phyloP scores from a whole-genome alignment of 2,329 filamentous ascomycete genomes.

The Didymella arachidicola region DNA sequence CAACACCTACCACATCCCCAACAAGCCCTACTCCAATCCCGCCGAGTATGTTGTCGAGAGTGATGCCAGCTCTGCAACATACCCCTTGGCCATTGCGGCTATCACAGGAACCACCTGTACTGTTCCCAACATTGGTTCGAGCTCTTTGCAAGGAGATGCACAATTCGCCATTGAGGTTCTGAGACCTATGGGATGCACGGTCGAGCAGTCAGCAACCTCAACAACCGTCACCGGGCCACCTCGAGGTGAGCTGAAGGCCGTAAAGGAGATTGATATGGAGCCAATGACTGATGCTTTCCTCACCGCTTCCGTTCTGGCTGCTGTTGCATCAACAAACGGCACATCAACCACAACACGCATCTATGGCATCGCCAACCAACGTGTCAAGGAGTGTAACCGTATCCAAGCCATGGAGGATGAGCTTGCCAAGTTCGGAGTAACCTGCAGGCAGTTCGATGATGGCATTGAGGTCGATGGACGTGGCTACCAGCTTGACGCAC shows the following conservation, averaged over 20 bases:
- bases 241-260: constrained; percentile 73
- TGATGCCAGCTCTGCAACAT: constrained; percentile 96
- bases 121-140: constrained; percentile 92
- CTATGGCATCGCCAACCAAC: constrained; percentile 93
- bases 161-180: constrained; percentile 91
- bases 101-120: constrained; percentile 97
- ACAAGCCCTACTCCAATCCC: constrained; percentile 83
- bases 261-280: constrained; percentile 94
- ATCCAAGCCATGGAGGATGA: constrained; percentile 96
- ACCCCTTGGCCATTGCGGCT: constrained; percentile 90
- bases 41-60: constrained; percentile 90
- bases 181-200: constrained; percentile 89
- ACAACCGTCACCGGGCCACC: constrained; percentile 94
- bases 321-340: constrained; percentile 77
- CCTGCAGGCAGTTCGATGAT: constrained; percentile 87
- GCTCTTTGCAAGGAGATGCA: constrained; percentile 92
- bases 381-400: constrained; percentile 97
- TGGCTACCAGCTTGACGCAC: constrained; percentile 59
- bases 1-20: constrained; percentile 93
- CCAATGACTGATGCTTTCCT: constrained; percentile 99
- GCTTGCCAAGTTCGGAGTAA: constrained; percentile 89
- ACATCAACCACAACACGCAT: constrained; percentile 76
- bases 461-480: constrained; percentile 80
- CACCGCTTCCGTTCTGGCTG: constrained; percentile 90
- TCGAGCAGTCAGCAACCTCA: constrained; percentile 82